Base-by-base conservation (phyloP, 2,329 filamentous ascomycete genomes). In the Sclerotinia nivalis region DNA sequence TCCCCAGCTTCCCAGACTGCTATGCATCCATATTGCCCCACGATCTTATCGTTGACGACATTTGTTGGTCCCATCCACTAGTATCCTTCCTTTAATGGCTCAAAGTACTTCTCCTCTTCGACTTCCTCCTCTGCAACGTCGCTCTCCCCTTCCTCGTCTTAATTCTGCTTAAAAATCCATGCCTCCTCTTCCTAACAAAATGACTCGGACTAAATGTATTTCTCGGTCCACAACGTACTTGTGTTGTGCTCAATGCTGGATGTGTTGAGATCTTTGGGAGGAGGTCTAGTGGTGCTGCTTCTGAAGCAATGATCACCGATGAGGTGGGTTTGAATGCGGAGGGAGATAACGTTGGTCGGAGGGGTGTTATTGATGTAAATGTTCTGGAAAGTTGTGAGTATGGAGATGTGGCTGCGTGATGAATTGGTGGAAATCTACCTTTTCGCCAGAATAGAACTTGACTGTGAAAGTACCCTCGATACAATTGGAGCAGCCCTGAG, bases 121-220 rank as follows among this genome's bases (percentile, higher is more conserved):
- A 68, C 71, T 70, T 77, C 72, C 78, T 73, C 69, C 78, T 75
- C 68, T 74, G 71, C 49, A 80, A 59, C 2, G 72, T 76, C 64
- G 72, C 74, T 45, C 76, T 70, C 5, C 78, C 78, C 61, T 78
- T 80, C 71, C 77, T 74, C 56, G 76, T 80, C 72, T 70, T 74
- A 47, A 78, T 59, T 22, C 78, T 68, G 54, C 74, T 76, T 73
- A 80, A 76, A 70, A 80, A 80, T 10, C 78, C 78, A 76, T 80
- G 78, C 69, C 78, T 73, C 58, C 78, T 69, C 76, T 80, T 80
- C 70, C 78, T 73, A 25, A 79, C 77, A 72, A 80, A 79, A 75
- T 80, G 78, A 71, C 76, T 78, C 10, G 78, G 78, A 67, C 71
- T 76, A 59, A 78, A 79, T 13, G 78, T 80, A 70, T 78, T 73